phyloP scores from a whole-genome alignment of 805 yeast genomes.

The Wickerhamomyces kurtzmanii region DNA sequence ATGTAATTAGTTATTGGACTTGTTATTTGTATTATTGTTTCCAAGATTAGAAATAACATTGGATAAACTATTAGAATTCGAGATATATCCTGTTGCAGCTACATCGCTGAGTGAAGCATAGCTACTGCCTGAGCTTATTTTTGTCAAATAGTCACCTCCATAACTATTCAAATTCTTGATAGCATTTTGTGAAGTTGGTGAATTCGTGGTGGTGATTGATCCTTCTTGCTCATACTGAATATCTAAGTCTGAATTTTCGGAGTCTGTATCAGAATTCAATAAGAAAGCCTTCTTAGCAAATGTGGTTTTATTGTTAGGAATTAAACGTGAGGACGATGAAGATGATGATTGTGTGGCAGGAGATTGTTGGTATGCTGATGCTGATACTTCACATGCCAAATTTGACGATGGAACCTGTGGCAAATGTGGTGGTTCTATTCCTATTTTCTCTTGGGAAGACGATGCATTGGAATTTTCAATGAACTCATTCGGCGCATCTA shows the following conservation, averaged over 20 bases:
- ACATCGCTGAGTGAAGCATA: constrained; percentile 40
- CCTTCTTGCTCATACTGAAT: constrained; percentile 17
- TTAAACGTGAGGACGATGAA: not conserved
- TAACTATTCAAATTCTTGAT: constrained; percentile 4
- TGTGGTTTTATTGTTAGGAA: no score
- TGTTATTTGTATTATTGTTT: not conserved
- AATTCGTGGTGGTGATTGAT: not conserved
- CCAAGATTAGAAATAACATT: constrained; percentile 1
- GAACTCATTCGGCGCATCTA: constrained; percentile 8
- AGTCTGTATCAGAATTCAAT: constrained; percentile 15
- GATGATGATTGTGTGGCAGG: not conserved
- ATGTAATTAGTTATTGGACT: not conserved
- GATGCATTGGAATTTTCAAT: not conserved
- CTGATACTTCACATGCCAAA: no score
- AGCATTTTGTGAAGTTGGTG: constrained; percentile 4
- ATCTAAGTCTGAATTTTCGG: constrained; percentile 12
- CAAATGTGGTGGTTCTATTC: no score
- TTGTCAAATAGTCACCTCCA: constrained; percentile 14
- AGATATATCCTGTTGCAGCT: constrained; percentile 32
- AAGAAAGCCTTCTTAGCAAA: not conserved
- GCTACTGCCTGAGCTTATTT: constrained; percentile 22
- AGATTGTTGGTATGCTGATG: not conserved
- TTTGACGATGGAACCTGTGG: no score
- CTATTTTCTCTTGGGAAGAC: no score
- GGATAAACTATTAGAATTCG: constrained; percentile 6